Evolutionary conservation across 2,329 filamentous ascomycete species (phyloP).

Genomic region (Cryphonectria naterciae): DNA sequence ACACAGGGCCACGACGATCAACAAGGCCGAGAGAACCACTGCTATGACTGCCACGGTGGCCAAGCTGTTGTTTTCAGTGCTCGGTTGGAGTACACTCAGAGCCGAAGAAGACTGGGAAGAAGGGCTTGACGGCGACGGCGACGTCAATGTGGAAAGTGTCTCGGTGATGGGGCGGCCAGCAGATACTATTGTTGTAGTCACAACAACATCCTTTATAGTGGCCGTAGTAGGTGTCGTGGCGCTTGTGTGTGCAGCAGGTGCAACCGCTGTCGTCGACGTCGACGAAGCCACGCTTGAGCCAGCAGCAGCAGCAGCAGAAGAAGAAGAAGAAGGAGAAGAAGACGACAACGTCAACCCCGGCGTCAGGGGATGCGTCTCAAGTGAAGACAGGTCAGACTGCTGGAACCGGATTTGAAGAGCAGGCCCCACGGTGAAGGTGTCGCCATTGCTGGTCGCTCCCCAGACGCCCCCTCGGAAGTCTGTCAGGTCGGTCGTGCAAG

Average conservation of each 20-base stretch:
- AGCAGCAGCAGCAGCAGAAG: neutral
- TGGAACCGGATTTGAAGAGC: constrained; percentile 46
- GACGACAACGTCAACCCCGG: constrained; percentile 36
- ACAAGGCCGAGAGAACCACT: constrained; percentile 12
- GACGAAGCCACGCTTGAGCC: neutral
- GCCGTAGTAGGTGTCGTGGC: neutral
- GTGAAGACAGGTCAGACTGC: constrained; percentile 38
- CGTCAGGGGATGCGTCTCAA: constrained; percentile 44
- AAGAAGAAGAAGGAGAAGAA: no score
- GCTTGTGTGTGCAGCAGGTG: neutral
- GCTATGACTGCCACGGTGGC: neutral
- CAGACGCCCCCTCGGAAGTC: constrained; percentile 46
- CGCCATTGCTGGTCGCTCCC: constrained; percentile 33
- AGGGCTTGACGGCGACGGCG: neutral
- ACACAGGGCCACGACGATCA: constrained; percentile 9
- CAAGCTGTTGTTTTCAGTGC: neutral
- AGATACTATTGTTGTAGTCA: neutral
- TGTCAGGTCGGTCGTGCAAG: constrained; percentile 46
- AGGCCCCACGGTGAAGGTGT: constrained; percentile 40
- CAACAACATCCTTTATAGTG: no score
- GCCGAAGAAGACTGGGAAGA: neutral
- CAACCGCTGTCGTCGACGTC: neutral
- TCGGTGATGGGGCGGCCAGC: neutral
- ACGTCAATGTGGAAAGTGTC: neutral
- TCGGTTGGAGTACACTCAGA: neutral